phyloP scores from a whole-genome alignment of 257 asterid genomes.

The Nicotiana otophora region DNA sequence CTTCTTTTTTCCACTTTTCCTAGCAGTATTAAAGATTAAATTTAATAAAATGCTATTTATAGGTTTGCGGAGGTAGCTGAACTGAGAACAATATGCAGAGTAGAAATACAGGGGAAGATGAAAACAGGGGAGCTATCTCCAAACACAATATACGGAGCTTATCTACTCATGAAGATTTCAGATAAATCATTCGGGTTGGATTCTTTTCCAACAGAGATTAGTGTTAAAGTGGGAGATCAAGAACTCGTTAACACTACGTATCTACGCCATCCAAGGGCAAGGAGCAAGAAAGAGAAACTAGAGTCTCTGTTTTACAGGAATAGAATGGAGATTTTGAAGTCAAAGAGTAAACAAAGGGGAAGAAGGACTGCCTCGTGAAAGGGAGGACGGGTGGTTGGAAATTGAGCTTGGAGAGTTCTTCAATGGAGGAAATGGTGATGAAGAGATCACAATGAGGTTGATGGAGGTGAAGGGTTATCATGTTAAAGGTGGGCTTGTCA shows the following conservation, averaged over 20 bases:
- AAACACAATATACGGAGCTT: slow-evolving; percentile 28
- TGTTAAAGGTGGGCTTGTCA: slow-evolving; percentile 9
- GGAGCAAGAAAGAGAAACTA: slow-evolving; percentile 7
- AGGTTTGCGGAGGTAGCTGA: slow-evolving; percentile 30
- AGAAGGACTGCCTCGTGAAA: slow-evolving; percentile 10
- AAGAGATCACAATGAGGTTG: not conserved
- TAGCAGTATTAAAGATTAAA: not conserved
- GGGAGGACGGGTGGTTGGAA: slow-evolving; percentile 37
- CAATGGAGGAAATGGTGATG: not conserved
- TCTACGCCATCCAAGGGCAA: slow-evolving; percentile 11
- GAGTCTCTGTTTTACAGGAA: slow-evolving; percentile 21
- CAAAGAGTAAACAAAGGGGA: slow-evolving; percentile 17
- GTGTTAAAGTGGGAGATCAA: not conserved
- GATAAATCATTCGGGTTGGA: slow-evolving; percentile 28
- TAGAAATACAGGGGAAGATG: slow-evolving; percentile 29
- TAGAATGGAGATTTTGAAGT: slow-evolving; percentile 14
- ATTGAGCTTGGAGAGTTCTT: slow-evolving; percentile 30
- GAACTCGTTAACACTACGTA: slow-evolving; percentile 8
- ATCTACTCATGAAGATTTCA: slow-evolving; percentile 18
- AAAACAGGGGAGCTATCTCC: slow-evolving; percentile 22
- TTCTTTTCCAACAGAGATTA: slow-evolving; percentile 21
- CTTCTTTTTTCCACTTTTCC: not conserved
- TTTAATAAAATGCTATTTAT: not conserved
- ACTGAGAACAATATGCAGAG: slow-evolving; percentile 19
- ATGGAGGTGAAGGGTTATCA: slow-evolving; percentile 19